phyloP scores from a whole-genome alignment of 371 early-diverging fungal genomes.

The Actinomucor elegans region DNA sequence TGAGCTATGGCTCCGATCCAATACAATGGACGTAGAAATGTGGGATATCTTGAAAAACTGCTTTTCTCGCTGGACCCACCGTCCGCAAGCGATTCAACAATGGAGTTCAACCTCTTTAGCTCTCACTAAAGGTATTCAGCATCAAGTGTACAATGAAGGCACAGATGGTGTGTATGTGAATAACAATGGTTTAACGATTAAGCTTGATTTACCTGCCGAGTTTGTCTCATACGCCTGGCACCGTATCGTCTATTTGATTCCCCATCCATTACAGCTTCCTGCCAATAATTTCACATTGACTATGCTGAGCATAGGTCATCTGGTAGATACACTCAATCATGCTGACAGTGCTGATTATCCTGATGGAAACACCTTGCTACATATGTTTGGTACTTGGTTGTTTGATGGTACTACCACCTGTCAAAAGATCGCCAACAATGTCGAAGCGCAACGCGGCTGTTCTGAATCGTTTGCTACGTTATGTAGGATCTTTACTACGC shows the following conservation, averaged over 20 bases:
- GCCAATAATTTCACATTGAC: conserved; percentile 67
- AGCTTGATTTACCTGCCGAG: conserved; percentile 61
- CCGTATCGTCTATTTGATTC: conserved; percentile 64
- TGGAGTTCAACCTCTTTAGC: conserved; percentile 68
- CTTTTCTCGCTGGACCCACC: conserved; percentile 74
- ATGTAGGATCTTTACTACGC: conserved; percentile 71
- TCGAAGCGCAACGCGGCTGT: conserved; percentile 57
- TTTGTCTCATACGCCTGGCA: conserved; percentile 78
- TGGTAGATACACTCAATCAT: conserved; percentile 60
- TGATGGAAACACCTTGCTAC: conserved; percentile 76
- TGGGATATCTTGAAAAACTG: conserved; percentile 67
- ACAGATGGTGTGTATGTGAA: conserved; percentile 51
- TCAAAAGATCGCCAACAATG: conserved; percentile 24
- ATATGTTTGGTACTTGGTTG: conserved; percentile 79
- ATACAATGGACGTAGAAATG: conserved; percentile 64
- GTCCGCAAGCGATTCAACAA: conserved; percentile 64
- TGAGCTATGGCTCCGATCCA: conserved; percentile 76
- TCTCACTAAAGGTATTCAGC: conserved; percentile 61
- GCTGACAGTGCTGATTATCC: conserved; percentile 31
- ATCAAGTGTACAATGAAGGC: conserved; percentile 65
- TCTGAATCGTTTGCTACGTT: conserved; percentile 71
- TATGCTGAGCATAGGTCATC: conserved; percentile 63
- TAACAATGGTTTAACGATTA: conserved; percentile 52
- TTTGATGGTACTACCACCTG: conserved; percentile 69
- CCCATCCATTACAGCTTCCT: conserved; percentile 61